Conservation (phyloP, 1,139 yeast genomes). For the Pneumocystis carinii region DNA sequence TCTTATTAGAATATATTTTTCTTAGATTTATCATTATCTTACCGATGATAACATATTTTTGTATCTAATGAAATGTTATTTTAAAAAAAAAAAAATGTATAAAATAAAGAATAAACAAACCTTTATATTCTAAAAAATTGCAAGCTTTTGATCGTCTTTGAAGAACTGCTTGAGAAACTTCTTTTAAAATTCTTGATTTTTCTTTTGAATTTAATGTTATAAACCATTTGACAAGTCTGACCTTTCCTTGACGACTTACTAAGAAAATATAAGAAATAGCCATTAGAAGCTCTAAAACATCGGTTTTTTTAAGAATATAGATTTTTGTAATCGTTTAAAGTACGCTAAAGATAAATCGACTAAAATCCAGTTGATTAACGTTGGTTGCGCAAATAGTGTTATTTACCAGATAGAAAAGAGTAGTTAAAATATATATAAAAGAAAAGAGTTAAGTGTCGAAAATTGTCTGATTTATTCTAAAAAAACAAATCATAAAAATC, state of each 20-base stretch:
- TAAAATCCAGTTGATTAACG: no score
- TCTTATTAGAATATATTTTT: neutral
- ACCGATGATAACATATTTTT: conserved; percentile 71
- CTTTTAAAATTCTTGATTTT: conserved; percentile 67
- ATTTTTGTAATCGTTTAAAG: neutral
- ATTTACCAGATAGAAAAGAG: no score
- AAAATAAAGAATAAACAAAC: conserved; percentile 15
- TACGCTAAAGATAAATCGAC: neutral
- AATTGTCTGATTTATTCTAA: no score
- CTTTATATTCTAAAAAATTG: conserved; percentile 75
- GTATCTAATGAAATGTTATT: conserved; percentile 32
- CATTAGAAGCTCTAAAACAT: neutral
- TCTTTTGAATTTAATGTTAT: conserved; percentile 66
- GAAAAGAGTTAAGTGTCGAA: no score
- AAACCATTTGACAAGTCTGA: conserved; percentile 88
- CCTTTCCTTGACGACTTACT: conserved; percentile 88
- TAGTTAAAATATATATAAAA: no score
- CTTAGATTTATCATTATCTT: neutral
- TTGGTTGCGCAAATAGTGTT: no score
- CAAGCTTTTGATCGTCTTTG: conserved; percentile 90
- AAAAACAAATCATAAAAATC: no score
- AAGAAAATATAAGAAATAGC: conserved; percentile 41
- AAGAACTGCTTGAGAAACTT: conserved; percentile 70
- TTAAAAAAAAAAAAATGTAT: neutral
- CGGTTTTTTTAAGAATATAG: neutral